Evolutionary conservation across 2,329 filamentous ascomycete genomes (phyloP).

Genomic region (Macrophomina tecta): DNA sequence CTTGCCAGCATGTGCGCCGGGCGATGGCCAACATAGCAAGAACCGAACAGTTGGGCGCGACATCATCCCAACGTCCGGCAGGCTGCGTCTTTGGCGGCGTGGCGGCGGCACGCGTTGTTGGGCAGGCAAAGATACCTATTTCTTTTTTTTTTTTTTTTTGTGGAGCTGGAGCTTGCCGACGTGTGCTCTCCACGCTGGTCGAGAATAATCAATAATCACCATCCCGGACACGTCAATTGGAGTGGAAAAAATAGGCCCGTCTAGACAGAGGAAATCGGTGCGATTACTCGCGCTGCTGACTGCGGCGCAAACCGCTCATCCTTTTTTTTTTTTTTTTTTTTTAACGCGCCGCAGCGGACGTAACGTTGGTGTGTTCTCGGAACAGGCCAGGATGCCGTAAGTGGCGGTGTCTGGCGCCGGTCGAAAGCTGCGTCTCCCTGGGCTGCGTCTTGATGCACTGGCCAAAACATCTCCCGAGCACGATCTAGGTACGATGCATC

Average conservation of each 20-base stretch:
- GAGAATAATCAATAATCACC: neutral
- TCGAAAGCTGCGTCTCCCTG: conserved; percentile 17
- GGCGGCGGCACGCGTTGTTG: conserved; percentile 17
- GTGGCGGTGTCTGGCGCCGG: conserved; percentile 9
- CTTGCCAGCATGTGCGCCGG: conserved; percentile 14
- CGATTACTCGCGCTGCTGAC: conserved; percentile 1
- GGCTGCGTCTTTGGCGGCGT: conserved; percentile 20
- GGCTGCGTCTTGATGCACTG: conserved; percentile 15
- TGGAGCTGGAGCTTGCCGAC: conserved; percentile 19
- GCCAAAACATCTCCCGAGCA: conserved; percentile 24
- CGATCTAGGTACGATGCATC: conserved; percentile 24
- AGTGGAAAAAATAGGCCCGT: conserved; percentile 12
- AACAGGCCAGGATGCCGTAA: neutral
- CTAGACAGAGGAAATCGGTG: conserved; percentile 10
- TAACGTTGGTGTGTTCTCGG: neutral
- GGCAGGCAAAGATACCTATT: conserved; percentile 4
- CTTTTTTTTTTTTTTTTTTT: neutral
- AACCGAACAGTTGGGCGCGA: conserved; percentile 12
- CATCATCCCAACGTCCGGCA: conserved; percentile 24
- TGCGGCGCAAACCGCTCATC: neutral
- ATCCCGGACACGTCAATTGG: conserved; percentile 10
- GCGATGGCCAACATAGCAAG: conserved; percentile 1
- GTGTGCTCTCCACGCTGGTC: neutral
- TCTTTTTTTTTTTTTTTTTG: neutral
- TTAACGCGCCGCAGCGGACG: conserved; percentile 5